Evolutionary conservation across 1,284 basidiomycete genomes (phyloP).

Genomic region (Inonotus hispidus): DNA sequence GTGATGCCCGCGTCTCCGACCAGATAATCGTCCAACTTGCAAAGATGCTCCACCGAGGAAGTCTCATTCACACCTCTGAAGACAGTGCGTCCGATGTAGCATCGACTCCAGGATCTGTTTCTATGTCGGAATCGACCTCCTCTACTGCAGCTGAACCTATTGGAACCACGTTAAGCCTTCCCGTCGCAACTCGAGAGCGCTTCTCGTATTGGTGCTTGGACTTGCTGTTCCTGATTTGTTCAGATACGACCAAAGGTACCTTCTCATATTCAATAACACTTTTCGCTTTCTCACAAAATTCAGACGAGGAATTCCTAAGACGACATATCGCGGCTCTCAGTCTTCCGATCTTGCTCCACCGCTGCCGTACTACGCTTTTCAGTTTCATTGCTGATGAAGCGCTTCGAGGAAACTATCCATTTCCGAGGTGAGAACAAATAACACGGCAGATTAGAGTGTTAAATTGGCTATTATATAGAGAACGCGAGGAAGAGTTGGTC

Average conservation of each 20-base stretch:
- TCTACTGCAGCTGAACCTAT: slow-evolving; percentile 33
- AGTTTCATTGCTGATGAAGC: slow-evolving; percentile 79
- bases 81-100: slow-evolving; percentile 21
- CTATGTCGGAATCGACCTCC: slow-evolving; percentile 21
- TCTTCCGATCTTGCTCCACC: slow-evolving; percentile 64
- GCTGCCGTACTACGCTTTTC: slow-evolving; percentile 64
- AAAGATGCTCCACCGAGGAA: slow-evolving; percentile 72
- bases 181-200: slow-evolving; percentile 66
- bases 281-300: neutral
- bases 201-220: slow-evolving; percentile 96
- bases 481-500: slow-evolving; percentile 84
- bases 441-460: slow-evolving; percentile 3
- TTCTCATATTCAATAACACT: slow-evolving; percentile 4
- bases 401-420: slow-evolving; percentile 78
- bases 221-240: slow-evolving; percentile 77
- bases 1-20: slow-evolving; percentile 66
- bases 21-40: slow-evolving; percentile 65
- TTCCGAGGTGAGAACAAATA: slow-evolving; percentile 58
- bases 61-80: slow-evolving; percentile 54
- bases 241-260: slow-evolving; percentile 55
- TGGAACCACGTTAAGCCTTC: slow-evolving; percentile 58
- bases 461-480: slow-evolving; percentile 36
- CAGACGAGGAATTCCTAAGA: slow-evolving; percentile 56
- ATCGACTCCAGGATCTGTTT: slow-evolving; percentile 20
- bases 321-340: slow-evolving; percentile 66